Base-by-base conservation (phyloP, 371 early-diverging fungal genomes). In the Lichtheimia ornata region DNA sequence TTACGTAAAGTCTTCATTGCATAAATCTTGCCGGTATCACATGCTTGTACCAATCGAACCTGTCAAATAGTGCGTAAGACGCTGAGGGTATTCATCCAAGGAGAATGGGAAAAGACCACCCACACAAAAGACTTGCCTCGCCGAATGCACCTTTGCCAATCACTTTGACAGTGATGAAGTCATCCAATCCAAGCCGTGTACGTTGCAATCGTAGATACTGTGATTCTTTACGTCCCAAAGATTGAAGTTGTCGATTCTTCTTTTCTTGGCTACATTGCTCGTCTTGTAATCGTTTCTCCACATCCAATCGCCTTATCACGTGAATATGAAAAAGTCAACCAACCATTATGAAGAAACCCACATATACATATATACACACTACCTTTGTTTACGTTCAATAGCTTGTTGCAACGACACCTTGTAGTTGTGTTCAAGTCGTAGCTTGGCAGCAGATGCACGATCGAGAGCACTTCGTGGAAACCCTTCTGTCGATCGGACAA, bases 81-180 rank as follows among this genome's bases (percentile, higher is more conserved):
- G 11, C 6, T 35, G 11, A 0, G 35, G 9, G 4, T 11, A 6
- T 11, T 35, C 35, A 35, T 35, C 9, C n/a, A n/a, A n/a, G n/a
- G n/a, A n/a, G n/a, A n/a, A n/a, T n/a, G n/a, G n/a, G n/a, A n/a
- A n/a, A n/a, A n/a, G n/a, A n/a, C n/a, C 7, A 28, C 35, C 5
- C 5, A 9, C 7, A 15, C 7, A 45, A 15, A 15, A 41, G 9
- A 47, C 53, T 69, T 69, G 92, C 96, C 73, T 98, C 99, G 47
- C 99, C 99, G 84, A 99, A 99, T 3, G 99, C 99, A 50, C 99
- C 99, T 62, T 95, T 95, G n/a, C 99, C 99, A 73, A 99, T 97
- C n/a, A 99, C 97, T 77, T 96, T 93, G 60, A 99, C 87, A 18
- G 99, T 97, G 50, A 83, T 74, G 71, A 99, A 99, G 80, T 99